Base-by-base conservation (phyloP, 305 asterid genomes). In the Solanum chacoense region DNA sequence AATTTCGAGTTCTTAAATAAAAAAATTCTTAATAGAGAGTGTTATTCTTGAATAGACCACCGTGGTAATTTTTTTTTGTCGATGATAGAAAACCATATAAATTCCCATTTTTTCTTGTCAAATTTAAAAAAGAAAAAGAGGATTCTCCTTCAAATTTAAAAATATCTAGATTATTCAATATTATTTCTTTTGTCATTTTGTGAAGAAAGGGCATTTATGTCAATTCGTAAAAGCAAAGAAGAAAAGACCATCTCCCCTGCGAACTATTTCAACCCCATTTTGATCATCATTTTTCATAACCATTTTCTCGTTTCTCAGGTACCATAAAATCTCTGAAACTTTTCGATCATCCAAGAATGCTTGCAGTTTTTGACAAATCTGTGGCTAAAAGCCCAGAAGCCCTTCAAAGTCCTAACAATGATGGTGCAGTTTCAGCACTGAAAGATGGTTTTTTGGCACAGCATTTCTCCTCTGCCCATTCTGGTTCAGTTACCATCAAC, bases 321-420 rank as follows among this genome's bases (percentile, higher is more conserved):
- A 42, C 8, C 84, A n/a, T 22, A 37, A 37, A 24, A 69, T 28
- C 20, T 78, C 3, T 24, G 35, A 28, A 10, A 50, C 18, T 34
- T 28, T 24, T 37, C 10, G 11, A 36, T 50, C n/a, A 83, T 29
- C 31, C 4, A 42, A 91, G 86, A 90, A 97, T 97, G 99, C 78
- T 97, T 93, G 99, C 99, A 24, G 98, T 96, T 87, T 93, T 97
- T 90, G 95, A 95, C 35, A 97, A 97, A 91, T 92, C 98, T 40
- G 98, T 95, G 86, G 99, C 99, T 2, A 97, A 97, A 87, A 91
- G 94, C 96, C 99, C 99, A 5, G 99, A 97, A 88, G 99, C 98
- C 32, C 79, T 93, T 87, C 98, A 97, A 87, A 91, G 88, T 55
- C 87, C 94, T 4, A 90, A 91, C 22, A 88, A 87, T 65, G 92